Evolutionary conservation across 768 basidiomycete genomes (phyloP).

Genomic region (Chalciporus pseudorubinellus): DNA sequence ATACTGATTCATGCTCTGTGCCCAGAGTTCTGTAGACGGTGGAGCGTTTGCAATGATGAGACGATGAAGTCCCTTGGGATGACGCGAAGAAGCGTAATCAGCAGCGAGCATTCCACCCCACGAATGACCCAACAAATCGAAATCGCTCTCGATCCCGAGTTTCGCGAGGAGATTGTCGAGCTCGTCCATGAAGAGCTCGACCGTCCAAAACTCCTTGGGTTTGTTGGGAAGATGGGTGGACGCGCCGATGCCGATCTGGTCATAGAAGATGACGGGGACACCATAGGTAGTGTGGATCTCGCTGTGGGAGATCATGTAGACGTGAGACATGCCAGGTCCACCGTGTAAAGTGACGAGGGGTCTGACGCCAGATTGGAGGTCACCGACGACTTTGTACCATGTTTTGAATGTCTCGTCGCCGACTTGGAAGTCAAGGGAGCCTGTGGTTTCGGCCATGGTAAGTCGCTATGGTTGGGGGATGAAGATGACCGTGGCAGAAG

Average conservation of each 20-base stretch:
- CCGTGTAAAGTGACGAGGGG: slow-evolving; percentile 47
- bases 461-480: neutral
- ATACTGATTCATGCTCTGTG: slow-evolving; percentile 22
- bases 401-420: slow-evolving; percentile 33
- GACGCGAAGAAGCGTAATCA: slow-evolving; percentile 37
- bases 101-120: slow-evolving; percentile 56
- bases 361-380: slow-evolving; percentile 27
- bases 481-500: neutral
- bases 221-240: slow-evolving; percentile 35
- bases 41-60: slow-evolving; percentile 35
- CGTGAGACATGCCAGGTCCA: slow-evolving; percentile 36
- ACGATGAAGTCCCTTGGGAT: slow-evolving; percentile 39
- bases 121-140: slow-evolving; percentile 51
- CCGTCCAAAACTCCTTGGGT: slow-evolving; percentile 15
- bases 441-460: slow-evolving; percentile 21
- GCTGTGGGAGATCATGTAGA: slow-evolving; percentile 37
- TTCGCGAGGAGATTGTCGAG: slow-evolving; percentile 46
- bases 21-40: slow-evolving; percentile 31
- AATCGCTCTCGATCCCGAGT: slow-evolving; percentile 40
- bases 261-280: slow-evolving; percentile 47
- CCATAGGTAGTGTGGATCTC: slow-evolving; percentile 28
- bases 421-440: slow-evolving; percentile 17
- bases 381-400: slow-evolving; percentile 42
- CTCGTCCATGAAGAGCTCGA: slow-evolving; percentile 51
- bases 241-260: slow-evolving; percentile 43